A percentile compares a stretch with the other conserved stretches of the same genome.
phyloP scores from a whole-genome alignment of 257 asterid species.

The Echites panduratus region DNA sequence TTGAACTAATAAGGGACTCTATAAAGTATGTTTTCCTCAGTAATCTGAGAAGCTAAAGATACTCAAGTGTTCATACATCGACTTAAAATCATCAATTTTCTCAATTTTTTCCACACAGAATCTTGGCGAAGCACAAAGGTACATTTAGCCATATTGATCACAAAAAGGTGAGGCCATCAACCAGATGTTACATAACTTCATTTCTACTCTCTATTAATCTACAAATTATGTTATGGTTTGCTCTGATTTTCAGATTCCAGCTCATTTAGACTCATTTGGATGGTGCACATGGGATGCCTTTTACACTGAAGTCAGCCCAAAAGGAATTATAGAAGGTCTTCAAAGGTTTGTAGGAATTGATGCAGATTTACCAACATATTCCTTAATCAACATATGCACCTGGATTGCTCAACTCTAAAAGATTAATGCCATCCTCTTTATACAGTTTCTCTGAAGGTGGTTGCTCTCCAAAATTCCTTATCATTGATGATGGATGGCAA shows the following conservation, averaged over 20 bases:
- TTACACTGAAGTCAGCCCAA: conserved; percentile 44
- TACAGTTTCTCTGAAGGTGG: conserved; percentile 53
- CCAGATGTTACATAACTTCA: background rate
- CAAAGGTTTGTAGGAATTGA: conserved; percentile 19
- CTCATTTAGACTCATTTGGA: conserved; percentile 56
- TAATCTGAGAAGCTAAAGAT: background rate
- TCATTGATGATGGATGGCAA: conserved; percentile 92
- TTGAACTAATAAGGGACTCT: conserved; percentile 40
- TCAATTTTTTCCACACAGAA: conserved; percentile 20
- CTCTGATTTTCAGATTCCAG: conserved; percentile 26
- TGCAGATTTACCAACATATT: background rate
- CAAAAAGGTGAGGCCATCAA: conserved; percentile 27
- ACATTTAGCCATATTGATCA: conserved; percentile 31
- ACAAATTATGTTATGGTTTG: background rate
- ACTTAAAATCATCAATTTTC: background rate
- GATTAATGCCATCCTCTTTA: background rate
- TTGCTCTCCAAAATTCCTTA: conserved; percentile 46
- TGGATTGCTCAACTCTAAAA: background rate
- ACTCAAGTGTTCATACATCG: background rate
- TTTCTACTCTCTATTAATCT: background rate
- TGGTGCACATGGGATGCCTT: conserved; percentile 85
- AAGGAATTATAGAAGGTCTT: conserved; percentile 46
- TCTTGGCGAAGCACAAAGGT: conserved; percentile 41
- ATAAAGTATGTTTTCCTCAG: conserved; percentile 27
- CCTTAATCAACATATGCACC: background rate